Conservation (phyloP, 2,329 filamentous ascomycete species). For the Zalaria sp. region DNA sequence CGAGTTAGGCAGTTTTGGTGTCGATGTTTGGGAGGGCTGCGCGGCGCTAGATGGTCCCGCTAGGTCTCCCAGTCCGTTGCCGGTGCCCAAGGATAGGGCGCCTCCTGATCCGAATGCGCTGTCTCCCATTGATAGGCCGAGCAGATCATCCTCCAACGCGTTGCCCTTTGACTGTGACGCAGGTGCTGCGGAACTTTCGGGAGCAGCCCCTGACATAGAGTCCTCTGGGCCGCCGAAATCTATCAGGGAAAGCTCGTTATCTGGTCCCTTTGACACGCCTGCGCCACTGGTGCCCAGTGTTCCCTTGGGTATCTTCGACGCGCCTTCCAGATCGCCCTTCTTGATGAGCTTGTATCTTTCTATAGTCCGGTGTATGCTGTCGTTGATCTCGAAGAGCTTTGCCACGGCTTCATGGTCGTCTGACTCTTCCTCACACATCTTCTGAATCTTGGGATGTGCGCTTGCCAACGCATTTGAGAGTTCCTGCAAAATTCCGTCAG, state of each 20-base stretch:
- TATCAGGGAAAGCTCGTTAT: conserved; percentile 80
- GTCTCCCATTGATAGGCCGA: conserved; percentile 73
- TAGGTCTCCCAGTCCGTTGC: conserved; percentile 6
- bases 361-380: conserved; percentile 94
- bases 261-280: conserved; percentile 48
- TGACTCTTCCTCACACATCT: conserved; percentile 98
- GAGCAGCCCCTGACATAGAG: conserved; percentile 21
- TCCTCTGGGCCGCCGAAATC: conserved; percentile 66
- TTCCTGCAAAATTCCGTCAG: conserved; percentile 39
- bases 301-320: conserved; percentile 70
- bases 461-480: conserved; percentile 78
- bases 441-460: conserved; percentile 96
- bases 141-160: conserved; percentile 74
- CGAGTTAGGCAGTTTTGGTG: conserved; percentile 2
- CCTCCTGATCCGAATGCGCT: conserved; percentile 59
- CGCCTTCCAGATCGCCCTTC: conserved; percentile 78
- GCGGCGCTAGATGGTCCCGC: conserved; percentile 1
- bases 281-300: conserved; percentile 54
- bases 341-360: conserved; percentile 93
- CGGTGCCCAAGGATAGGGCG: conserved; percentile 55
- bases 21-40: background rate
- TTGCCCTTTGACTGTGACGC: conserved; percentile 38
- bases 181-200: conserved; percentile 17
- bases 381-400: conserved; percentile 92
- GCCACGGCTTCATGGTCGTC: conserved; percentile 93